Evolutionary conservation across 108 stramenopile genomes (phyloP).

Genomic region (Cylindrotheca closterium): DNA sequence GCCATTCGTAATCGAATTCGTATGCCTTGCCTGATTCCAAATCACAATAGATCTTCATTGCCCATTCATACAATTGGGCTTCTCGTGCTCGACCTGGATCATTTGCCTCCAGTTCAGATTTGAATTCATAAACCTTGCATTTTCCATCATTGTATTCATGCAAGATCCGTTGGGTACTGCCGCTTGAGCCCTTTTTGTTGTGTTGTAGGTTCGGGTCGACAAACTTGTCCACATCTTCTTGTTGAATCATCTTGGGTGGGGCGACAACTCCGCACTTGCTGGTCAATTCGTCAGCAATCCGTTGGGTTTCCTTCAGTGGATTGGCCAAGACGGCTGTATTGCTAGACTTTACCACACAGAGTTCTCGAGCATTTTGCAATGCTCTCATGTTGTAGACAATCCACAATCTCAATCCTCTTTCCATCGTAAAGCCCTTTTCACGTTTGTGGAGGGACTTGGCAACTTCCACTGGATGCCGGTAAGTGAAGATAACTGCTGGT

Average conservation of each 20-base stretch:
- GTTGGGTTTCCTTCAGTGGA: conserved; percentile 66
- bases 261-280: conserved; percentile 62
- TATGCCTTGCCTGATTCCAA: conserved; percentile 69
- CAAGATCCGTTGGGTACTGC: conserved; percentile 25
- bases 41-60: conserved; percentile 83
- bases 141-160: conserved; percentile 49
- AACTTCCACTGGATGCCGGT: conserved; percentile 91
- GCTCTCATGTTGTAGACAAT: conserved; percentile 87
- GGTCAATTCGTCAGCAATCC: conserved; percentile 75
- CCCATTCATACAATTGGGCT: conserved; percentile 50
- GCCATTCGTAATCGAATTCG: conserved; percentile 68
- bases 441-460: conserved; percentile 85
- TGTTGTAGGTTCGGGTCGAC: conserved; percentile 83
- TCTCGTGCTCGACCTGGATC: conserved; percentile 38
- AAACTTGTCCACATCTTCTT: conserved; percentile 74
- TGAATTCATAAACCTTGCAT: conserved; percentile 53
- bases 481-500: conserved; percentile 89
- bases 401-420: conserved; percentile 80
- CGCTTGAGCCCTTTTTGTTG: conserved; percentile 45
- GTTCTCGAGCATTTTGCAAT: conserved; percentile 63
- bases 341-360: conserved; percentile 77
- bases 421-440: conserved; percentile 53
- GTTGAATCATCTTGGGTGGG: conserved; percentile 54
- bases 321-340: conserved; percentile 76
- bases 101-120: conserved; percentile 42